Evolutionary conservation across 768 basidiomycete species (phyloP), one percentile per base, ranked within the genome.

Genomic region (Ramaria rubella): DNA sequence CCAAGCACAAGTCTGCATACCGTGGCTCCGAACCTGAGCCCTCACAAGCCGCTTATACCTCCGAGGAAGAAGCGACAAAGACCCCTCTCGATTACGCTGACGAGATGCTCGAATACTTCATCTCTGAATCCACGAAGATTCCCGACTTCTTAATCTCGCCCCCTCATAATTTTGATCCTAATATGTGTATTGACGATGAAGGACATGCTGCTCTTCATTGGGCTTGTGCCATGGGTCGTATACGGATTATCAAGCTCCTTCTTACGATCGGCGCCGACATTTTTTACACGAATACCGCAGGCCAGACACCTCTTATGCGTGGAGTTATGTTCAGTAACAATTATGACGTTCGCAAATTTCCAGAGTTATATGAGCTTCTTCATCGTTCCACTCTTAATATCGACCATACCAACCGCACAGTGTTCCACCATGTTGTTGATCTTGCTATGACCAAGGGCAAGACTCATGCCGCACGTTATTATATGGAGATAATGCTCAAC

Each of bases 241-340:
- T 97, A 55, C 85, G 95, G 31, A 87, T 98, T 59, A 93, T 98
- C 64, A 97, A 97, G 68, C 77, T 97, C 7, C 79, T 99, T 26
- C 77, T 99, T 40, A 87, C 91, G 0, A 90, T 94, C 3, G 94
- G 94, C 19, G 95, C 95, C 14, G 94, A 97, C 68, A 92, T 96
- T 61, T 99, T 95, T 77, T 86, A 89, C 62, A 93, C 94, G 61
- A 99, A 98, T 74, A 90, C 88, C 65, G 83, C 92, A 11, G 96
- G 96, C 3, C 96, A 98, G 70, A 98, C 96, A 14, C 88, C 95
- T 1, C 74, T 99, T 42, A 99, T 99, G 96, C 90, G 96, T 15
- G 87, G 87, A 65, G 96, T 99, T 64, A 98, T 98, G 95, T 99
- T 98, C 70, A 91, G 92, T 49, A 99, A 99, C 71, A 99, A 98